Evolutionary conservation across 495 filamentous ascomycete genomes (phyloP).

Genomic region (Usnea hakonensis): DNA sequence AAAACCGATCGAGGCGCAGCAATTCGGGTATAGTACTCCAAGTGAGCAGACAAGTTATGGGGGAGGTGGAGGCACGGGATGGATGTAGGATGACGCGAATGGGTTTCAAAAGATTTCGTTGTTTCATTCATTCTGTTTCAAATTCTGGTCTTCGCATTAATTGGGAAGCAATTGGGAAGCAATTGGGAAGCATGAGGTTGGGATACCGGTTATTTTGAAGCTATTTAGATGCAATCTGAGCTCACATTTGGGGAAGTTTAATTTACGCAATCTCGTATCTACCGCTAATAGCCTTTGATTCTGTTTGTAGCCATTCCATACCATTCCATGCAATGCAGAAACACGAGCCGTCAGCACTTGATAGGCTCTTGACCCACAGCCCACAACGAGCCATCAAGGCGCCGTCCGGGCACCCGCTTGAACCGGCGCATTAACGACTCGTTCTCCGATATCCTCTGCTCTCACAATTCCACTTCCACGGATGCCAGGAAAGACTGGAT

Average conservation of each 20-base stretch:
- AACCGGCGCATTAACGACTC: background rate
- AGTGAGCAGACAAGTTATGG: constrained; percentile 28
- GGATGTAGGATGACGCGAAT: background rate
- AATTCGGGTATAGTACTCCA: constrained; percentile 24
- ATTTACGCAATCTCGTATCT: background rate
- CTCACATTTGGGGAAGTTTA: background rate
- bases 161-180: background rate
- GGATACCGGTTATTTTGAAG: background rate
- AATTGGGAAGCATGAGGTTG: background rate
- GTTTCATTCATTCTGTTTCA: background rate
- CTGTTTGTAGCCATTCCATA: background rate
- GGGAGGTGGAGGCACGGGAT: constrained; percentile 8
- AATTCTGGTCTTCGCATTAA: background rate
- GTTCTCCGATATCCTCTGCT: constrained; percentile 1
- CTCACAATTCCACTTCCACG: constrained; percentile 20
- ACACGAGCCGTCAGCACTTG: constrained; percentile 22
- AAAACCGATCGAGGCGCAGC: constrained; percentile 20
- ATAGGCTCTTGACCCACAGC: constrained; percentile 56
- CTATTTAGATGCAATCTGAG: background rate
- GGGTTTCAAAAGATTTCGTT: background rate
- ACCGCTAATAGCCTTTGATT: background rate
- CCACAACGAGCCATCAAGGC: too few relatives aligned
- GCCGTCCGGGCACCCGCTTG: background rate
- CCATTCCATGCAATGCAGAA: constrained; percentile 1
- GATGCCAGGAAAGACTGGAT: background rate